Evolutionary conservation across 176 grass and related monocot genomes (phyloP).

Genomic region (Musa schizocarpa): DNA sequence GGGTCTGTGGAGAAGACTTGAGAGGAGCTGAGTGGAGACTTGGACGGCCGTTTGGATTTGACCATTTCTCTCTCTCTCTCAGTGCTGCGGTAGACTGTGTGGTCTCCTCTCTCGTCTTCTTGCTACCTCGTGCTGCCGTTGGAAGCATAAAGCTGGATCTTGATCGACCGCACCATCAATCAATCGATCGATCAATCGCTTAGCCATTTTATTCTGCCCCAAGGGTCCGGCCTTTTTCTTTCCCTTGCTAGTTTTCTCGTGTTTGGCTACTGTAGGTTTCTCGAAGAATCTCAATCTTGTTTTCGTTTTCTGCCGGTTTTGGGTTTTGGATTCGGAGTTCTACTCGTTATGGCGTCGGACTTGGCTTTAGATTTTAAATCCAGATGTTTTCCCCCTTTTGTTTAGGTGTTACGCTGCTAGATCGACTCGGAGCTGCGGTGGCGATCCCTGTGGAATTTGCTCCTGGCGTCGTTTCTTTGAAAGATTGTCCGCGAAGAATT

Average conservation of each 20-base stretch:
- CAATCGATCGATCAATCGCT: background rate
- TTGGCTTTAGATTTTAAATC: background rate
- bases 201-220: background rate
- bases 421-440: background rate
- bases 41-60: background rate
- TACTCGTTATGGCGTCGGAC: background rate
- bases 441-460: background rate
- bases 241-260: background rate
- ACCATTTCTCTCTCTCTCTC: background rate
- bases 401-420: background rate
- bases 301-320: background rate
- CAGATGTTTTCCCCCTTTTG: background rate
- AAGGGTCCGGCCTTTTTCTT: background rate
- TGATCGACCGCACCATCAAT: background rate
- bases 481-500: background rate
- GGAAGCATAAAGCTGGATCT: slow-evolving; percentile 2
- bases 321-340: background rate
- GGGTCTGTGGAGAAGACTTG: background rate
- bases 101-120: background rate
- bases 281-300: background rate
- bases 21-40: background rate
- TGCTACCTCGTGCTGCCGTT: background rate
- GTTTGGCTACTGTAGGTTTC: background rate
- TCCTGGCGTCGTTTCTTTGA: background rate
- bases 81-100: background rate